These are phyloP conservation scores for Macrolepiota dolichaula DNA, from an alignment of 768 basidiomycete genomes.

Conservation along the genomic window DNA sequence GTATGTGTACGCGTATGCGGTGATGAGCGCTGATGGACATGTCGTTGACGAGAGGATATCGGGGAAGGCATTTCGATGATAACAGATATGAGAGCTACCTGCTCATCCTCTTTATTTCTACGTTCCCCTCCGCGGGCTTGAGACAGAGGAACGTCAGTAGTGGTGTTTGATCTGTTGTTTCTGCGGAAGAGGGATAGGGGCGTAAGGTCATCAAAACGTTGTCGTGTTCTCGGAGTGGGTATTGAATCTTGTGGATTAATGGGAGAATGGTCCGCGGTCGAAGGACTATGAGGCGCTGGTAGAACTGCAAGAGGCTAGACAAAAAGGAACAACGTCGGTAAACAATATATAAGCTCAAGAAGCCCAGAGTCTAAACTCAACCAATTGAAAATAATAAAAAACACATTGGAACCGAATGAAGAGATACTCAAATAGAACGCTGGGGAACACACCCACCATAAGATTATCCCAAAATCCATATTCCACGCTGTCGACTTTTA, in stretches of 20 bases:
- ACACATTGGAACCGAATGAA: neutral
- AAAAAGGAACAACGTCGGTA: neutral
- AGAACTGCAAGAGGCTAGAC: neutral
- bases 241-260: neutral
- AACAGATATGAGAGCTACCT: constrained; percentile 4
- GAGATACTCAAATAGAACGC: neutral
- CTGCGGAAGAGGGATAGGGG: constrained; percentile 28
- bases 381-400: neutral
- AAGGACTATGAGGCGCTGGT: neutral
- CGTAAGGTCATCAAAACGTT: constrained; percentile 5
- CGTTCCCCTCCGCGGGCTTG: neutral
- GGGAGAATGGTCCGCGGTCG: neutral
- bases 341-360: neutral
- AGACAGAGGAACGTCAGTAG: neutral
- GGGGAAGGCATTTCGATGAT: constrained; percentile 7
- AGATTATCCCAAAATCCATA: constrained; percentile 34
- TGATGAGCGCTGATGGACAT: neutral
- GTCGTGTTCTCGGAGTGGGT: neutral
- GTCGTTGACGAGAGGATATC: neutral
- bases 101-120: neutral
- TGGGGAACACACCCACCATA: constrained; percentile 30
- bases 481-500: constrained; percentile 9
- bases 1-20: neutral
- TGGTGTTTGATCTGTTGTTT: constrained; percentile 22
- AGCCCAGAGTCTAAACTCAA: neutral